Percentiles rank a stretch among this genome's conserved stretches.
phyloP scores from a whole-genome alignment of 768 basidiomycete genomes.

The Termitomyces sp. region DNA sequence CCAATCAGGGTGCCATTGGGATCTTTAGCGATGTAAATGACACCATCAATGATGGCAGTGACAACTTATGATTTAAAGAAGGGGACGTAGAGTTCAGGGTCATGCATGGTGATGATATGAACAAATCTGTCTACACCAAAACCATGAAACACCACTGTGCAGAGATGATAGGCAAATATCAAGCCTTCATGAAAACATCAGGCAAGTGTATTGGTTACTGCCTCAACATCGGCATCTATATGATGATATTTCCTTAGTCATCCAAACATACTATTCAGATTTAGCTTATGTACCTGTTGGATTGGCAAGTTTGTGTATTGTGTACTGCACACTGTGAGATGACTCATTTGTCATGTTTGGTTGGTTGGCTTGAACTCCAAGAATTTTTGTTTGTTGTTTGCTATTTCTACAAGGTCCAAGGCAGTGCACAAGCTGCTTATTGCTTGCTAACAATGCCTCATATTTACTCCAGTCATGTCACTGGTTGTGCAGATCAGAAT shows the following conservation, averaged over 20 bases:
- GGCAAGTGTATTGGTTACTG: too few relatives aligned
- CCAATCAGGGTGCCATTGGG: constrained; percentile 7
- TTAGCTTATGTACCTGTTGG: not conserved
- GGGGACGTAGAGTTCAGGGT: constrained; percentile 9
- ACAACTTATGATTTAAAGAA: constrained; percentile 13
- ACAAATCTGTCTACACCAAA: constrained; percentile 6
- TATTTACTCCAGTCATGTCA: too few relatives aligned
- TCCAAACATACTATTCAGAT: not conserved
- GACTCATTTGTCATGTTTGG: not conserved
- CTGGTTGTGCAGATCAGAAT: too few relatives aligned
- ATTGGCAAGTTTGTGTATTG: not conserved
- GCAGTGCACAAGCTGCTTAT: too few relatives aligned
- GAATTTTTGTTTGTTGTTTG: not conserved
- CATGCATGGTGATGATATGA: constrained; percentile 8
- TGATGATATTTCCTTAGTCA: not conserved
- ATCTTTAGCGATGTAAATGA: constrained; percentile 15
- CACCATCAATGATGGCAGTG: constrained; percentile 14
- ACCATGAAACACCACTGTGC: not conserved
- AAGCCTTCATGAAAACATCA: constrained; percentile 10
- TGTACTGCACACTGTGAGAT: not conserved
- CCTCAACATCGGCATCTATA: constrained; percentile 6
- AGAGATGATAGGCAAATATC: not conserved
- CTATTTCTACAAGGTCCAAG: too few relatives aligned
- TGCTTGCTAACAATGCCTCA: too few relatives aligned
- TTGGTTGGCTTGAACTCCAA: not conserved